Evolutionary conservation across 148 eudicot genomes (phyloP).

Genomic region (Dianthus caryophyllus): DNA sequence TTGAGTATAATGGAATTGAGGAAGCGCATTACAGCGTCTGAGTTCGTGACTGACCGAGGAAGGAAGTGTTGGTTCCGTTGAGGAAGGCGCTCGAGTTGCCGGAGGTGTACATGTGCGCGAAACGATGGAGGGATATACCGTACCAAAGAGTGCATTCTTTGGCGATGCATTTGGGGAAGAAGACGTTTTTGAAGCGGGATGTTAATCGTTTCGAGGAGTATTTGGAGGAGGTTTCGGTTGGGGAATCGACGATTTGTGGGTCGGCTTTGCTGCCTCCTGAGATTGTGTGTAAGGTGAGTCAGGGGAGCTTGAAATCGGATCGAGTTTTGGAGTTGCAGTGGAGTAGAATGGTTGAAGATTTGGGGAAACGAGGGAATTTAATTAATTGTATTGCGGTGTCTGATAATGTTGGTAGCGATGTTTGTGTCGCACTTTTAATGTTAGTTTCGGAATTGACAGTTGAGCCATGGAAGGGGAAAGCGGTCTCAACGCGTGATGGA

Average conservation of each 20-base stretch:
- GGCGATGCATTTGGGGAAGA: conserved; percentile 35
- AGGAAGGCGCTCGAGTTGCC: conserved; percentile 38
- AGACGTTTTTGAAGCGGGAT: conserved; percentile 23
- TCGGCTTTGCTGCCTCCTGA: conserved; percentile 49
- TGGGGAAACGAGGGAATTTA: conserved; percentile 31
- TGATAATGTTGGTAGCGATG: conserved; percentile 27
- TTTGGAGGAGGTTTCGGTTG: conserved; percentile 5
- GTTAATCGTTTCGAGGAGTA: background rate
- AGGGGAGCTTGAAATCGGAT: conserved; percentile 5
- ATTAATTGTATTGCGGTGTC: conserved; percentile 32
- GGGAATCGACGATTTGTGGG: conserved; percentile 31
- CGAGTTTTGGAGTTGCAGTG: conserved; percentile 43
- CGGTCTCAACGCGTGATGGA: background rate
- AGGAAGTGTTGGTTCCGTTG: conserved; percentile 46
- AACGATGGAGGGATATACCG: conserved; percentile 33
- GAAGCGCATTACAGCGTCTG: conserved; percentile 22
- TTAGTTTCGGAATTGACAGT: conserved; percentile 14
- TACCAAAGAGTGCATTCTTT: conserved; percentile 39
- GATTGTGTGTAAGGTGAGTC: conserved; percentile 17
- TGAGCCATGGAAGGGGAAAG: conserved; percentile 20
- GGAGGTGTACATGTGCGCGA: conserved; percentile 46
- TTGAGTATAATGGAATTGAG: conserved; percentile 16
- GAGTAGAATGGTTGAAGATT: conserved; percentile 46
- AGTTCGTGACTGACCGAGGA: conserved; percentile 38
- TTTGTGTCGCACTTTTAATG: conserved; percentile 35